A percentile compares a stretch with the other conserved stretches of the same genome.
Evolutionary conservation across 23 red algal species (phyloP).

Genomic region (Gracilaria domingensis): DNA sequence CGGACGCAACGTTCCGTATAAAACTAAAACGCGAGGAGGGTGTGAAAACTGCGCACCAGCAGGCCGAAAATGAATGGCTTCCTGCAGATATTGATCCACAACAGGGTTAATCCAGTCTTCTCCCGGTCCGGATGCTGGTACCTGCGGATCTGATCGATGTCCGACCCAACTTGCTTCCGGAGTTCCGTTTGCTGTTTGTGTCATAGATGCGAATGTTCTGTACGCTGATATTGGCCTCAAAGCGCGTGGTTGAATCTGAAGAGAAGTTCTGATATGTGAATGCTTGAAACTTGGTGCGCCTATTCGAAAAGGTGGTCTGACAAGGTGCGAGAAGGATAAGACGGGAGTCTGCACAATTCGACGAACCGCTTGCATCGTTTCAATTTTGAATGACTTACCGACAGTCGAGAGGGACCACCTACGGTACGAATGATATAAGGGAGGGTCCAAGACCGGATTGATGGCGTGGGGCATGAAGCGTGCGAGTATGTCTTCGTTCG

Average conservation of each 20-base stretch:
- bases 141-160: constrained; percentile 43
- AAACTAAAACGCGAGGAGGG: constrained; percentile 73
- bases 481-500: too few relatives aligned
- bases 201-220: background rate
- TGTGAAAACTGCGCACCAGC: constrained; percentile 16
- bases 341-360: background rate
- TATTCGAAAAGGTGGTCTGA: background rate
- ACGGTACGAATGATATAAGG: too few relatives aligned
- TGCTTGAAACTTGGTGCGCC: background rate
- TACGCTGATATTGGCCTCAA: background rate
- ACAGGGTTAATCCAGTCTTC: constrained; percentile 57
- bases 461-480: too few relatives aligned
- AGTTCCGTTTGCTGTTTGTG: constrained; percentile 25
- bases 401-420: too few relatives aligned
- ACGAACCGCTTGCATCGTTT: background rate
- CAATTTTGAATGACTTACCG: too few relatives aligned
- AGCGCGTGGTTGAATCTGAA: background rate
- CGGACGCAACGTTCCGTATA: constrained; percentile 78
- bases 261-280: background rate
- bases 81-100: constrained; percentile 12
- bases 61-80: constrained; percentile 52
- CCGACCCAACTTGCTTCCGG: constrained; percentile 18
- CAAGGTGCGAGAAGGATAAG: background rate
- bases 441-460: too few relatives aligned
- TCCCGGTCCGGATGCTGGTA: constrained; percentile 58